Percentiles rank a stretch among this genome's conserved stretches.
These are phyloP conservation scores for Orobanche coerulescens DNA, from an alignment of 257 asterid genomes.

Conservation along the genomic window DNA sequence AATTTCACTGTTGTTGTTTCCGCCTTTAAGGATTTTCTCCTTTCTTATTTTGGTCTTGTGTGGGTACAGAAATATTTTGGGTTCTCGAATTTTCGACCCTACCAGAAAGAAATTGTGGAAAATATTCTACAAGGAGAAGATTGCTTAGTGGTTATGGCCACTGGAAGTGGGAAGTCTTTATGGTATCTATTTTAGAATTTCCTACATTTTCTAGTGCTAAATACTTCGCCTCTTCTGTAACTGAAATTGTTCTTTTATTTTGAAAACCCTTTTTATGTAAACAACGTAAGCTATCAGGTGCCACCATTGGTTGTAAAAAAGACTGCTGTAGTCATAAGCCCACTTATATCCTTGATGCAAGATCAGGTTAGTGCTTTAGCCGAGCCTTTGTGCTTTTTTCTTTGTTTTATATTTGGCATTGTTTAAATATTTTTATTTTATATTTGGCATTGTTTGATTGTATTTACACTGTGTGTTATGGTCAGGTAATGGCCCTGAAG, in stretches of 20 bases:
- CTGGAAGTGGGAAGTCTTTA: constrained; percentile 93
- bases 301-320: constrained; percentile 71
- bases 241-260: constrained; percentile 4
- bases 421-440: neutral
- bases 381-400: neutral
- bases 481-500: constrained; percentile 85
- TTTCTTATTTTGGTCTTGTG: neutral
- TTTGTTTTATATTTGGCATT: neutral
- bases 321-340: constrained; percentile 83
- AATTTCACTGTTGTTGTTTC: neutral
- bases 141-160: constrained; percentile 87
- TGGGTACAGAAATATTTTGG: constrained; percentile 70
- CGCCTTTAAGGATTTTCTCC: no score
- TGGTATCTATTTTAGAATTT: constrained; percentile 38
- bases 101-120: constrained; percentile 77
- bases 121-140: constrained; percentile 60
- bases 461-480: neutral
- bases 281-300: constrained; percentile 64
- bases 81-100: constrained; percentile 73
- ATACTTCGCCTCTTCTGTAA: neutral
- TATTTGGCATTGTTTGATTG: constrained; percentile 3
- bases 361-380: constrained; percentile 58
- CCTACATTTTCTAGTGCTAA: neutral
- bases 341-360: constrained; percentile 92
- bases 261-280: neutral